Percentiles rank a stretch among this genome's conserved stretches.
Conservation (phyloP, 176 grass and related monocot species). For the Zea mays region Zm-B73-REFERENCE-NAM-5.0 NC_050096.1:101454001-101454500, state of each 20-base stretch:
- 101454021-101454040: slow-evolving; percentile 10
- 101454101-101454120: slow-evolving; percentile 38
- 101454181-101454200: slow-evolving; percentile 21
- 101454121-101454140: slow-evolving; percentile 53
- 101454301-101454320: slow-evolving; percentile 40
- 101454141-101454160: slow-evolving; percentile 40
- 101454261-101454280: slow-evolving; percentile 32
- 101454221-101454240: slow-evolving; percentile 39
- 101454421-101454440: background rate
- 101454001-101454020: background rate
- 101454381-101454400: background rate
- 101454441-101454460: background rate
- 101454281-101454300: slow-evolving; percentile 45
- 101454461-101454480: background rate
- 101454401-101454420: background rate
- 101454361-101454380: background rate
- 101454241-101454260: slow-evolving; percentile 44
- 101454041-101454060: slow-evolving; percentile 27
- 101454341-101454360: background rate
- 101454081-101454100: slow-evolving; percentile 44
- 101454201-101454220: slow-evolving; percentile 28
- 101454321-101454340: background rate
- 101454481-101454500: background rate
- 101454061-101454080: slow-evolving; percentile 57
- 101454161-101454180: slow-evolving; percentile 1